phyloP scores from a whole-genome alignment of 2,329 filamentous ascomycete genomes.

The Lachnellula suecica region DNA sequence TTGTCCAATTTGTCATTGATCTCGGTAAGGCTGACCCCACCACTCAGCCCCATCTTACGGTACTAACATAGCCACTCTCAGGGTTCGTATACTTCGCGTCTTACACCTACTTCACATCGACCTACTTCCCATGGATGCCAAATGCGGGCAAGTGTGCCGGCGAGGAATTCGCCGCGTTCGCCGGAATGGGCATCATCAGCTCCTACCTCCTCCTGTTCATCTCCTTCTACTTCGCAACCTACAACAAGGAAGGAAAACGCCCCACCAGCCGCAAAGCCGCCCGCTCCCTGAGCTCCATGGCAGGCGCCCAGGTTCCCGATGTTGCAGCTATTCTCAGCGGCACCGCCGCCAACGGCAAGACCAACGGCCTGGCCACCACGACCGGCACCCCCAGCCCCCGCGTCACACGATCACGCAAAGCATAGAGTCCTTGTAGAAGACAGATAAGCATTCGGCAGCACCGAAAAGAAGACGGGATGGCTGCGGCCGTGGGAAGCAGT shows the following conservation, averaged over 20 bases:
- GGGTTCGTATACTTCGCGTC: conserved; percentile 98
- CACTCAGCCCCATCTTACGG: not conserved
- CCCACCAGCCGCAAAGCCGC: conserved; percentile 77
- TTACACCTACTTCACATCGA: conserved; percentile 96
- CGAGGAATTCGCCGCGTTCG: conserved; percentile 93
- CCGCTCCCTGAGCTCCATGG: conserved; percentile 41
- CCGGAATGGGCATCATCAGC: conserved; percentile 87
- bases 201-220: conserved; percentile 98
- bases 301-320: conserved; percentile 32
- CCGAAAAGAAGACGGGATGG: conserved; percentile 1
- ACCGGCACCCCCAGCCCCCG: conserved; percentile 28
- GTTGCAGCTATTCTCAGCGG: conserved; percentile 31
- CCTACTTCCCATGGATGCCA: conserved; percentile 83
- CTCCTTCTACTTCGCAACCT: conserved; percentile 97
- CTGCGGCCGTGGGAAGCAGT: conserved; percentile 16
- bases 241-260: conserved; percentile 82
- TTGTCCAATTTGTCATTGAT: conserved; percentile 95
- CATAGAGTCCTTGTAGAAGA: conserved; percentile 19
- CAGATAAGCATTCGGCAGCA: conserved; percentile 7
- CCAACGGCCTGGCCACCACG: conserved; percentile 50
- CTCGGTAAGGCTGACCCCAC: conserved; percentile 60
- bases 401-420: conserved; percentile 35
- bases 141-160: conserved; percentile 85
- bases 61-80: conserved; percentile 42
- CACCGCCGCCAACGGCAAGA: conserved; percentile 47